Evolutionary conservation across 2,329 filamentous ascomycete species (phyloP).

Genomic region (Hawksworthiomyces lignivorus): DNA sequence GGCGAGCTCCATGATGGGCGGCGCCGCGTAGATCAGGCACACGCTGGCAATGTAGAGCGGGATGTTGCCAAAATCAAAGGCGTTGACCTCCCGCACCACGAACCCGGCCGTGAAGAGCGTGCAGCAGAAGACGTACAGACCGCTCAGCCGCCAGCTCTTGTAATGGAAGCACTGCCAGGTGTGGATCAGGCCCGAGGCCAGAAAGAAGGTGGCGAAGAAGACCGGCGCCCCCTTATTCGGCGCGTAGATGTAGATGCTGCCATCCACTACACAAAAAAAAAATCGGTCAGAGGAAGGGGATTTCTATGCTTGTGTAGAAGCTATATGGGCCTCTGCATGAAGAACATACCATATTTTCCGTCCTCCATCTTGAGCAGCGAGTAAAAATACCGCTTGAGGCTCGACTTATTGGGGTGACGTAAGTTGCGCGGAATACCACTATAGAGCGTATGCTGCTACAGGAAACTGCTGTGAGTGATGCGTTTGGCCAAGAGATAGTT

Average conservation of each 20-base stretch:
- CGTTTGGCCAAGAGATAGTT: too few species aligned
- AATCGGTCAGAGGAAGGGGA: not conserved
- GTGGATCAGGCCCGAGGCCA: constrained; percentile 21
- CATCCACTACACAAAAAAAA: constrained; percentile 12
- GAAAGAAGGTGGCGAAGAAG: constrained; percentile 27
- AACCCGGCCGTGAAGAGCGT: constrained; percentile 44
- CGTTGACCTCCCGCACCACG: constrained; percentile 35
- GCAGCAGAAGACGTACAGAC: constrained; percentile 39
- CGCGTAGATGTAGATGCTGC: constrained; percentile 24
- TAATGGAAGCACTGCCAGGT: constrained; percentile 31
- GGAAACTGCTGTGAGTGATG: too few species aligned
- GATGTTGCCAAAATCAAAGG: constrained; percentile 37
- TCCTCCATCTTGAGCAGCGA: too few species aligned
- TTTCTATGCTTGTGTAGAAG: too few species aligned
- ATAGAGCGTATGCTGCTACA: too few species aligned
- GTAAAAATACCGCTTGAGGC: too few species aligned
- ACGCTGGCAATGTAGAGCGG: constrained; percentile 33
- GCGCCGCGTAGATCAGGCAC: constrained; percentile 27
- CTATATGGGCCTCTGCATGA: too few species aligned
- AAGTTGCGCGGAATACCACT: too few species aligned
- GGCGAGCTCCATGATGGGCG: constrained; percentile 53
- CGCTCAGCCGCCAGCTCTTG: constrained; percentile 42
- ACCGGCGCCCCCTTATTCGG: constrained; percentile 29
- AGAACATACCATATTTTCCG: constrained; percentile 10
- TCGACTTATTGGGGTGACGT: too few species aligned